Conservation (phyloP, 2,329 filamentous ascomycete species). For the Pezicula radicicola region DNA sequence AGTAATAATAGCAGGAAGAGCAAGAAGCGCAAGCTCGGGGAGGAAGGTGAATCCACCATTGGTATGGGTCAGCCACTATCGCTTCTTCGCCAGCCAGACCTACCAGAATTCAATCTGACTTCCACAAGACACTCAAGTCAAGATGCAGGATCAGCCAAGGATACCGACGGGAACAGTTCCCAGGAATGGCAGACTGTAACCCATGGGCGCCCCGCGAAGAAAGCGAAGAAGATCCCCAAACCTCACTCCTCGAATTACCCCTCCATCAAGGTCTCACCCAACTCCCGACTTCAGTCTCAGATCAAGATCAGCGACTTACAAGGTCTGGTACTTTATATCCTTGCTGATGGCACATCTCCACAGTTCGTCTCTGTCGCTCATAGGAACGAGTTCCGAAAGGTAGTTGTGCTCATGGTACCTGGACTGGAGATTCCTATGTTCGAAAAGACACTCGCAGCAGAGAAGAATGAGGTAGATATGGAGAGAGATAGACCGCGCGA, state of each 20-base stretch:
- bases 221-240: conserved; percentile 58
- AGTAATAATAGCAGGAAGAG: conserved; percentile 5
- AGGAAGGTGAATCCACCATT: conserved; percentile 5
- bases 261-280: conserved; percentile 51
- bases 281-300: conserved; percentile 55
- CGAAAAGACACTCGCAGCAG: conserved; percentile 42
- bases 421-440: conserved; percentile 92
- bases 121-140: conserved; percentile 15
- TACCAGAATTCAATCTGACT: conserved; percentile 31
- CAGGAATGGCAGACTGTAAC: conserved; percentile 52
- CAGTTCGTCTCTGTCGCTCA: conserved; percentile 64
- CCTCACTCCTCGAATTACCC: conserved; percentile 56
- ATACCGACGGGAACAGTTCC: conserved; percentile 5
- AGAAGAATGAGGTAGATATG: conserved; percentile 4
- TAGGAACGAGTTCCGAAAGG: conserved; percentile 66
- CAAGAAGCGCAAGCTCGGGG: conserved; percentile 28
- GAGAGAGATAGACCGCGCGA: conserved; percentile 11
- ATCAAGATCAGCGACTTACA: conserved; percentile 62
- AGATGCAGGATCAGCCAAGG: conserved; percentile 9
- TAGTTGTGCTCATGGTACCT: conserved; percentile 88
- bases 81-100: conserved; percentile 22
- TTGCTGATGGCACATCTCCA: conserved; percentile 61
- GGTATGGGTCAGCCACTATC: conserved; percentile 19
- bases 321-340: conserved; percentile 62
- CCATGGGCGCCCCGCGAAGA: conserved; percentile 48